These are phyloP conservation scores for Lumnitzera littorea DNA, from an alignment of 345 rosid genomes.

Conservation along the genomic window DNA sequence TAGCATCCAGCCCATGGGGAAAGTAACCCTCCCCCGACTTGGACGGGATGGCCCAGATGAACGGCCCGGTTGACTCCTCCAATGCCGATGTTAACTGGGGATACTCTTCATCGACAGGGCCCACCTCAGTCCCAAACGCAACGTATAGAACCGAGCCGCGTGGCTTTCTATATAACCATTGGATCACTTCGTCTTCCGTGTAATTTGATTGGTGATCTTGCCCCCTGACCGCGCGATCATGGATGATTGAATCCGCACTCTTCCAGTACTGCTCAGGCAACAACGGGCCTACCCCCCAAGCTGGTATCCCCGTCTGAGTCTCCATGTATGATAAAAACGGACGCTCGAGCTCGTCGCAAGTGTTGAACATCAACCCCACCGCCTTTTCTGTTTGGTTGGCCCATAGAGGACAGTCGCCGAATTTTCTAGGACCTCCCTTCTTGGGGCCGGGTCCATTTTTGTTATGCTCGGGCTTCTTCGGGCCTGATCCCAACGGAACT, in stretches of 20 bases:
- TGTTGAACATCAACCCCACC: conserved; percentile 12
- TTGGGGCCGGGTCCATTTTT: too few species aligned
- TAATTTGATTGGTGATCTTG: neutral
- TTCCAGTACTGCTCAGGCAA: conserved; percentile 24
- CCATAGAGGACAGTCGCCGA: neutral
- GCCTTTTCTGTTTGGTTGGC: conserved; percentile 8
- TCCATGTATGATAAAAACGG: conserved; percentile 15
- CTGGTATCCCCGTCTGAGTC: conserved; percentile 16
- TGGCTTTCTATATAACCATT: conserved; percentile 12
- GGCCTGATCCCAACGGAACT: neutral
- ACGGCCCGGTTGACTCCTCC: conserved; percentile 9
- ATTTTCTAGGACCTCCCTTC: too few species aligned
- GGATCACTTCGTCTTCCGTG: conserved; percentile 13
- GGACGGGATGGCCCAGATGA: conserved; percentile 19
- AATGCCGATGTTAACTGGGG: conserved; percentile 1
- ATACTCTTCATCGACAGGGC: conserved; percentile 8
- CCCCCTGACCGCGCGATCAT: conserved; percentile 4
- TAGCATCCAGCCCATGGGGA: conserved; percentile 5
- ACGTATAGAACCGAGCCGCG: conserved; percentile 15
- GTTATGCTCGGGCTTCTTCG: too few species aligned
- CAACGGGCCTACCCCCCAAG: conserved; percentile 30
- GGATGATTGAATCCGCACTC: conserved; percentile 14
- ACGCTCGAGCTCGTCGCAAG: conserved; percentile 24
- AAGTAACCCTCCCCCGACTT: conserved; percentile 4
- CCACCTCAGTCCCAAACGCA: conserved; percentile 11